Conservation (phyloP, 768 basidiomycete genomes). For the Lactarius pseudohatsudake region DNA sequence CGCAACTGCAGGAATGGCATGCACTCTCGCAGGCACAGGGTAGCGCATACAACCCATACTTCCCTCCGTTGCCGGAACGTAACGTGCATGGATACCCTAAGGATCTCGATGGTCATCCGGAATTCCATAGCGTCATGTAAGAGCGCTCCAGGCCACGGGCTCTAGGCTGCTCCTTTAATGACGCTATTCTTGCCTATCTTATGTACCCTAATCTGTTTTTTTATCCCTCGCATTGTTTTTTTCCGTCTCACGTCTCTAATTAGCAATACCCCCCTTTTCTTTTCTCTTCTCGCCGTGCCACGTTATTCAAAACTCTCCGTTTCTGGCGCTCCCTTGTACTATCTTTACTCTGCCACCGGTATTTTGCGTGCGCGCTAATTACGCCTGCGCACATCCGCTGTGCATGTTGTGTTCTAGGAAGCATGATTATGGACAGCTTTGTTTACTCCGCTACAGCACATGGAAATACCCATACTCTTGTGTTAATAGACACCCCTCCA, state of each 20-base stretch:
- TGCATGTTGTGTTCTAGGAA: conserved; percentile 29
- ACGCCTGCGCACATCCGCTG: conserved; percentile 18
- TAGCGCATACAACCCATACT: conserved; percentile 30
- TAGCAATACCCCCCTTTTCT: conserved; percentile 23
- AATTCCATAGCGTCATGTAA: conserved; percentile 30
- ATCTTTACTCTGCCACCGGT: conserved; percentile 24
- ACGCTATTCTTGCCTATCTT: conserved; percentile 31
- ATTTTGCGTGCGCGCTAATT: conserved; percentile 24
- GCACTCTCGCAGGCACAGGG: conserved; percentile 28
- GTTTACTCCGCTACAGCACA: conserved; percentile 22
- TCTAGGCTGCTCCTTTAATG: conserved; percentile 22
- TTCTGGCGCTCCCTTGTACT: conserved; percentile 25
- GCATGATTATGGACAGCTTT: conserved; percentile 29
- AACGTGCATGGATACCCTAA: conserved; percentile 25
- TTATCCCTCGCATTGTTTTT: conserved; percentile 10
- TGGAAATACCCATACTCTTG: conserved; percentile 27
- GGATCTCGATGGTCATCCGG: conserved; percentile 26
- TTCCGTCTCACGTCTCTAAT: conserved; percentile 21
- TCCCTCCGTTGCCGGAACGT: conserved; percentile 29
- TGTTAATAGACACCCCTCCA: conserved; percentile 22
- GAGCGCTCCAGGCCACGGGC: conserved; percentile 24
- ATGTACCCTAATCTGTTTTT: conserved; percentile 25
- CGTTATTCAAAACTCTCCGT: conserved; percentile 27
- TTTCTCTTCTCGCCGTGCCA: conserved; percentile 24
- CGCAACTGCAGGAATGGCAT: conserved; percentile 31